Percentiles rank a stretch among this genome's conserved stretches.
These are phyloP conservation scores for Allium fistulosum DNA, from an alignment of 106 monocot genomes.

Conservation along the genomic window DNA sequence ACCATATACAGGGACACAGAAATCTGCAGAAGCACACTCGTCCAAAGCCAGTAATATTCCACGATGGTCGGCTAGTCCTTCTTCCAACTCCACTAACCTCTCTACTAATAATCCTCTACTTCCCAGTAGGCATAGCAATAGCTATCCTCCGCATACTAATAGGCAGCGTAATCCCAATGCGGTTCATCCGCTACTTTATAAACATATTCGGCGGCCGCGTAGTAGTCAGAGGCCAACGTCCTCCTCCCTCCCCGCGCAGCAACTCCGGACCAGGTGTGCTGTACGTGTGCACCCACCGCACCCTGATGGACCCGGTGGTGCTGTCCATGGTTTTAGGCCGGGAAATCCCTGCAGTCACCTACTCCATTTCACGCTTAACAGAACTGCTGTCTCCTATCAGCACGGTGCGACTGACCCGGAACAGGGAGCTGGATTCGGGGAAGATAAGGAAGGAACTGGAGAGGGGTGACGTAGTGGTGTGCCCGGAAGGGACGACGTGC, in stretches of 20 bases:
- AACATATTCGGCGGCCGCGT: slow-evolving; percentile 60
- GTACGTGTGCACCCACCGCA: slow-evolving; percentile 96
- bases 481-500: slow-evolving; percentile 95
- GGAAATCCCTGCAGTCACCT: slow-evolving; percentile 79
- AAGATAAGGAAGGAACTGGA: slow-evolving; percentile 39
- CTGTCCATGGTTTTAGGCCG: slow-evolving; percentile 76
- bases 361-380: slow-evolving; percentile 88
- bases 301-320: slow-evolving; percentile 95
- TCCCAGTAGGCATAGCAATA: slow-evolving; percentile 58
- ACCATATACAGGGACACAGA: too few species aligned
- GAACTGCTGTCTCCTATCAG: slow-evolving; percentile 82
- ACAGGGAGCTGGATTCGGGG: slow-evolving; percentile 46
- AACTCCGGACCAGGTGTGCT: slow-evolving; percentile 40
- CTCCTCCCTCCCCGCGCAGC: slow-evolving; percentile 21
- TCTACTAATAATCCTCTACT: slow-evolving; percentile 72
- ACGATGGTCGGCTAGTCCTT: slow-evolving; percentile 78
- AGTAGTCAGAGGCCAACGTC: slow-evolving; percentile 48
- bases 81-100: slow-evolving; percentile 73
- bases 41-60: slow-evolving; percentile 74
- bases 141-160: slow-evolving; percentile 62
- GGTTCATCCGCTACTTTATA: slow-evolving; percentile 42
- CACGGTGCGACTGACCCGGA: slow-evolving; percentile 63
- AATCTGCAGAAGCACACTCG: neutral
- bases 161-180: slow-evolving; percentile 58
- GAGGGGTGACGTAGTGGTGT: slow-evolving; percentile 66